These are phyloP conservation scores for Candida methanosorbosa DNA, from an alignment of 805 yeast genomes.

Conservation along the genomic window DNA sequence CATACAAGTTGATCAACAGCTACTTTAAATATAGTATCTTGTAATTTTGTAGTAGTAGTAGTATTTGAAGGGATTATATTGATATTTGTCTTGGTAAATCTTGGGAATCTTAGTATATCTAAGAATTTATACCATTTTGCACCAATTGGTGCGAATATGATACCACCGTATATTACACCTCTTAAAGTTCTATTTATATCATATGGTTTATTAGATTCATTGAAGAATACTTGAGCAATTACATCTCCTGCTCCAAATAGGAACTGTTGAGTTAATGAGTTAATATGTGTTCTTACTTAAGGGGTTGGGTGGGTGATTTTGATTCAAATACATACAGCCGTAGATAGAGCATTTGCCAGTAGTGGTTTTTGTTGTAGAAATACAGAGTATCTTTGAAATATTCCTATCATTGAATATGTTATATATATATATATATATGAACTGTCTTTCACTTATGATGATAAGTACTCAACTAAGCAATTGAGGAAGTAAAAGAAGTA, in stretches of 20 bases:
- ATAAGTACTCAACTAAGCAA: no score
- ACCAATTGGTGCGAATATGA: slow-evolving; percentile 70
- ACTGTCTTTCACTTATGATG: no score
- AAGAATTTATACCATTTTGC: slow-evolving; percentile 59
- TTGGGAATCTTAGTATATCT: slow-evolving; percentile 31
- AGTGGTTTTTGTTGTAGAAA: slow-evolving; percentile 25
- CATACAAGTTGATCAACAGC: slow-evolving; percentile 64
- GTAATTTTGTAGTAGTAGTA: slow-evolving; percentile 2
- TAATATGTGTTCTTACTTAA: no score
- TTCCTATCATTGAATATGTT: not conserved
- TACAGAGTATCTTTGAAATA: slow-evolving; percentile 2
- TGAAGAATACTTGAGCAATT: slow-evolving; percentile 55
- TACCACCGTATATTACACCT: slow-evolving; percentile 62
- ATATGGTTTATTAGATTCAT: slow-evolving; percentile 23
- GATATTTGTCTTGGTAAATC: slow-evolving; percentile 15
- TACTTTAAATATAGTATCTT: slow-evolving; percentile 41
- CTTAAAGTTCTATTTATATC: slow-evolving; percentile 52
- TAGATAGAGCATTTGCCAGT: slow-evolving; percentile 36
- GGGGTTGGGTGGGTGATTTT: no score
- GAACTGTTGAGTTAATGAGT: no score
- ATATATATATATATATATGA: no score
- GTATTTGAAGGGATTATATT: no score
- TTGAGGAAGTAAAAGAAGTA: no score
- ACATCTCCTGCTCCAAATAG: slow-evolving; percentile 71
- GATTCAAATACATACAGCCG: slow-evolving; percentile 30